A percentile compares a stretch with the other conserved stretches of the same genome.
phyloP scores from a whole-genome alignment of 2,329 filamentous ascomycete species.

The Ascochyta rabiei region DNA sequence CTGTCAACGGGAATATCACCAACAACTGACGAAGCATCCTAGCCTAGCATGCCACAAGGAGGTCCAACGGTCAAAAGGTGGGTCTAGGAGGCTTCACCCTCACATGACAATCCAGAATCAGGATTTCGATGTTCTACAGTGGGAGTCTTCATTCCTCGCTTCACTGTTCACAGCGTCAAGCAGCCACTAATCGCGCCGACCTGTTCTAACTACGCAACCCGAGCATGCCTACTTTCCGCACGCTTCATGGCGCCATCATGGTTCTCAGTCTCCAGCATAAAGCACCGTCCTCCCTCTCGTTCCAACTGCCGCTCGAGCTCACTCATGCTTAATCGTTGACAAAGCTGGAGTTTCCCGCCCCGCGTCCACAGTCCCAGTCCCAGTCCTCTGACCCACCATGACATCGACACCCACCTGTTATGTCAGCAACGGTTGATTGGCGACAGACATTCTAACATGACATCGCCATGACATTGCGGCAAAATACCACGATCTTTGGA shows the following conservation, averaged over 20 bases:
- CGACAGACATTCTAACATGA: background rate
- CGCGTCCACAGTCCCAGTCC: slow-evolving; percentile 18
- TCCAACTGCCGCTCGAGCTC: background rate
- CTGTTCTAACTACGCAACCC: background rate
- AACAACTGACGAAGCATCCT: background rate
- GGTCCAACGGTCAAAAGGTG: background rate
- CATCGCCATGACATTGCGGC: slow-evolving; percentile 26
- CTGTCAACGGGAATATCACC: background rate
- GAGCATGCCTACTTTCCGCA: background rate
- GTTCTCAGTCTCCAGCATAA: slow-evolving; percentile 27
- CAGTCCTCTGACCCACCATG: slow-evolving; percentile 28
- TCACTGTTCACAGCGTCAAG: background rate
- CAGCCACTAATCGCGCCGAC: background rate
- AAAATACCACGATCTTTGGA: slow-evolving; percentile 20
- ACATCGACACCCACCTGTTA: slow-evolving; percentile 22
- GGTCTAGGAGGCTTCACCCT: background rate
- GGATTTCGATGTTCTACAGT: background rate
- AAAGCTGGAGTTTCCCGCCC: slow-evolving; percentile 14
- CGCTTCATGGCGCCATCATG: slow-evolving; percentile 18
- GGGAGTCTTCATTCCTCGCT: background rate
- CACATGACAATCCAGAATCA: slow-evolving; percentile 2
- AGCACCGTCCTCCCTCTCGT: background rate
- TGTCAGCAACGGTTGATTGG: too few species aligned
- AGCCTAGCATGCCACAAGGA: slow-evolving; percentile 10
- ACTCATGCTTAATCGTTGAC: slow-evolving; percentile 10